phyloP scores from a whole-genome alignment of 305 asterid species.

The Coffea humblotiana region DNA sequence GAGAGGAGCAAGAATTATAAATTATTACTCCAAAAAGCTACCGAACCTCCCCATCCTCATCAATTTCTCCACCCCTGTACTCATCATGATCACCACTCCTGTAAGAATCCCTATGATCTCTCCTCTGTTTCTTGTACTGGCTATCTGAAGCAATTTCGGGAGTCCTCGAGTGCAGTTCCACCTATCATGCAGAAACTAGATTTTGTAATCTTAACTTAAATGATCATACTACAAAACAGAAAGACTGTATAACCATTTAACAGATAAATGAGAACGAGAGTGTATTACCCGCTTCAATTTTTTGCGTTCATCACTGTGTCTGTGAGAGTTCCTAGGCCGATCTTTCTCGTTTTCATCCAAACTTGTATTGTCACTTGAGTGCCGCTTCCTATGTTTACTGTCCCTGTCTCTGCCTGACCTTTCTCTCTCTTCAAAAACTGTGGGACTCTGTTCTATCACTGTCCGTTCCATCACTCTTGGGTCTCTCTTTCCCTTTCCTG shows the following conservation, averaged over 20 bases:
- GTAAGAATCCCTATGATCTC: constrained; percentile 38
- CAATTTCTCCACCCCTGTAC: constrained; percentile 29
- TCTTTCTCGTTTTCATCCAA: constrained; percentile 55
- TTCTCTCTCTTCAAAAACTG: constrained; percentile 49
- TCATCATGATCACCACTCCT: constrained; percentile 33
- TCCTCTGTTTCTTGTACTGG: constrained; percentile 52
- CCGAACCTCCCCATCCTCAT: constrained; percentile 54
- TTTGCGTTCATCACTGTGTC: constrained; percentile 48
- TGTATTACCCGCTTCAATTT: constrained; percentile 50
- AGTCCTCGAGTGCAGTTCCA: constrained; percentile 37
- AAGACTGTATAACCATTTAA: constrained; percentile 5
- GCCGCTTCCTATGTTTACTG: constrained; percentile 56
- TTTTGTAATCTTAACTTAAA: background rate
- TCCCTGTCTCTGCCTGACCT: constrained; percentile 62
- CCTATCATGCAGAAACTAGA: constrained; percentile 26
- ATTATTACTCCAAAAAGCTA: constrained; percentile 19
- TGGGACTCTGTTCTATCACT: constrained; percentile 53
- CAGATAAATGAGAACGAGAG: background rate
- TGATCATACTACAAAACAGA: background rate
- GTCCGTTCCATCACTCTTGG: constrained; percentile 49
- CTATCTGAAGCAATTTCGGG: constrained; percentile 44
- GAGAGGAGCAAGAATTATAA: constrained; percentile 1
- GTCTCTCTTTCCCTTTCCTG: constrained; percentile 55
- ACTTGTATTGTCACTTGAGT: constrained; percentile 32
- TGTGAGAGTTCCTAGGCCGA: constrained; percentile 48